These are phyloP conservation scores for Alternaria arbusti DNA, from an alignment of 2,329 filamentous ascomycete species.

Conservation along the genomic window DNA sequence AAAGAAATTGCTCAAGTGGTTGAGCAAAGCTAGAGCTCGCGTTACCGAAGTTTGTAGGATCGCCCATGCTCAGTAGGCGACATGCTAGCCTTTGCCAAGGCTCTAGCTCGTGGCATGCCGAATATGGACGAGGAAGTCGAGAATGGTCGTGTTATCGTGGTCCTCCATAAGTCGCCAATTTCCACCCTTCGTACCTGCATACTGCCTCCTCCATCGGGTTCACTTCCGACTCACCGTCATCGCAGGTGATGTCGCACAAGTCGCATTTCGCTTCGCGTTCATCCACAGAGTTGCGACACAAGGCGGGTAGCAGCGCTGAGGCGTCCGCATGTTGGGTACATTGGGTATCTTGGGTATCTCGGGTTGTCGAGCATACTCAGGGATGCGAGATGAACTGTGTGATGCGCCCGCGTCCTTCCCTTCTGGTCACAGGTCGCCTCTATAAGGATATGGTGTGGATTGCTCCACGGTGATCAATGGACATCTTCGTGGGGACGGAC, in stretches of 20 bases:
- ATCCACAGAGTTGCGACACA: constrained; percentile 14
- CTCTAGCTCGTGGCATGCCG: background rate
- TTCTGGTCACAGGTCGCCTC: background rate
- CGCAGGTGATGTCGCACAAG: constrained; percentile 18
- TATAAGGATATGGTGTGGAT: constrained; percentile 3
- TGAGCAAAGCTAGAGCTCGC: constrained; percentile 8
- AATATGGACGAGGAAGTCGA: background rate
- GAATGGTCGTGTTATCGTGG: background rate
- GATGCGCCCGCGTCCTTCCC: constrained; percentile 6
- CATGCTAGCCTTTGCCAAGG: constrained; percentile 1
- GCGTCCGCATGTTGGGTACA: constrained; percentile 1
- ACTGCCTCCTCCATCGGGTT: constrained; percentile 3
- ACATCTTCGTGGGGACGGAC: background rate
- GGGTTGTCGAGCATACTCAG: constrained; percentile 3
- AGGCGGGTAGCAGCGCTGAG: constrained; percentile 7
- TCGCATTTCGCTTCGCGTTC: constrained; percentile 11
- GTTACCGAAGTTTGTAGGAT: constrained; percentile 10
- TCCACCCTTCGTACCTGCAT: constrained; percentile 3
- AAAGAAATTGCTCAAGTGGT: background rate
- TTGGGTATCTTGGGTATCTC: background rate
- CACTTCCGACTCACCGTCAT: constrained; percentile 6
- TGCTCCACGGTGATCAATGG: constrained; percentile 1
- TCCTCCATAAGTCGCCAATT: constrained; percentile 4
- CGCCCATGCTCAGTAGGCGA: constrained; percentile 4
- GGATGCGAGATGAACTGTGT: background rate